phyloP scores from a whole-genome alignment of 345 rosid genomes.

The Sonneratia alba region DNA sequence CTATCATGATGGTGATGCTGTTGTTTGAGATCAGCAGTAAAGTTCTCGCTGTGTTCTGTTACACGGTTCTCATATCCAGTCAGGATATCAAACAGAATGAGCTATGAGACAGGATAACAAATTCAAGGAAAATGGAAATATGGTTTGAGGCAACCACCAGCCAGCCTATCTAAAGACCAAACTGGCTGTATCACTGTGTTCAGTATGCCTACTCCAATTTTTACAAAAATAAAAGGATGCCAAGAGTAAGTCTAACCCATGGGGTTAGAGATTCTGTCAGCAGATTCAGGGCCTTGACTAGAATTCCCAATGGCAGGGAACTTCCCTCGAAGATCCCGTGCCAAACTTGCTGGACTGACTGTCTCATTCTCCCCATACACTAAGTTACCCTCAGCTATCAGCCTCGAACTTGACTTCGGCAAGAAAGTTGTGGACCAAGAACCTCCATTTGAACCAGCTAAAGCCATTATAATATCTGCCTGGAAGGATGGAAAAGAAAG shows the following conservation, averaged over 20 bases:
- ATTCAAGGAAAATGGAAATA: too few species aligned
- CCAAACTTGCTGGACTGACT: conserved; percentile 11
- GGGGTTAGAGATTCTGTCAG: conserved; percentile 30
- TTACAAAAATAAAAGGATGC: too few species aligned
- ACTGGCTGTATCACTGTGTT: too few species aligned
- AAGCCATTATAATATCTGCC: conserved; percentile 94
- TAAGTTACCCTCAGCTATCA: conserved; percentile 20
- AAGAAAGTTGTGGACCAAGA: conserved; percentile 90
- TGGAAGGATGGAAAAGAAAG: conserved; percentile 18
- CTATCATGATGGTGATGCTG: neutral
- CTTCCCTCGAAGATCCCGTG: conserved; percentile 38
- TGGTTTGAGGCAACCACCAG: too few species aligned
- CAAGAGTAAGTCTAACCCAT: conserved; percentile 27
- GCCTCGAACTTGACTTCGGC: conserved; percentile 34
- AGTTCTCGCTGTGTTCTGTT: neutral
- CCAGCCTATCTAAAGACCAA: too few species aligned
- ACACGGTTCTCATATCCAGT: neutral
- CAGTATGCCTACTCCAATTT: neutral
- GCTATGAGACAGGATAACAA: neutral
- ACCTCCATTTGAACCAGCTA: conserved; percentile 93
- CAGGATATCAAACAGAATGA: neutral
- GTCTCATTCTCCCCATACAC: conserved; percentile 28
- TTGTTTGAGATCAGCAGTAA: neutral
- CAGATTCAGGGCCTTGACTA: conserved; percentile 24
- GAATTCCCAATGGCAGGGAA: conserved; percentile 14